Evolutionary conservation across 148 eudicot species (phyloP), one percentile per base, ranked within the genome.

Genomic region (Arctostaphylos glauca): DNA sequence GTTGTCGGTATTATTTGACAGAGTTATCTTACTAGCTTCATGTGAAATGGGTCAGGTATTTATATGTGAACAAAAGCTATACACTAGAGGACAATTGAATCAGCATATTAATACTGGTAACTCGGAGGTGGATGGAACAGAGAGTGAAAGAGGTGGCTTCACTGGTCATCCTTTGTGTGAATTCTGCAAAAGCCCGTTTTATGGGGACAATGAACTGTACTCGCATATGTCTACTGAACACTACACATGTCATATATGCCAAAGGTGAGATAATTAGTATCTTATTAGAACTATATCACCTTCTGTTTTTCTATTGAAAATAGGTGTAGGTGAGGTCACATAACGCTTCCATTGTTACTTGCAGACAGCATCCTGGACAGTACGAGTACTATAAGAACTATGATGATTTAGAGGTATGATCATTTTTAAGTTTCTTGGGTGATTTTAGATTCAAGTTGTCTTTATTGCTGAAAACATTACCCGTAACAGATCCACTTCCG

Each of bases 121-220:
- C 84, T 94, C 99, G 2, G 94, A 88, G 87, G 98, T 94, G 67
- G 99, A 96, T 90, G 99, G 99, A 47, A 92, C 92, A 72, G 99
- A 94, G 88, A 92, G 93, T 87, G 99, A 96, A 84, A 89, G 99
- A 88, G 99, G 98, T 85, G 99, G 99, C 66, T 96, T 96, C 80
- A 82, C 86, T 81, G 99, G 99, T 49, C 99, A 96, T 90, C 98
- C 99, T 80, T 81, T 86, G 31, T 96, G 99, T 87, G 98, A 94
- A 86, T 96, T 96, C 86, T 96, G 99, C 82, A 87, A 85, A 43
- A 87, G 90, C 46, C 94, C 93, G 2, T 96, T 94, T 76, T 96
- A 96, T 84, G 98, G 97, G 79, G 98, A 96, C 82, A 94, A 96
- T 85, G 99, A 96, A 86, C 94, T 96, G 46, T 96, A 91, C 87